phyloP scores from a whole-genome alignment of 176 grass and related monocot species.

The Hsuehochloa calcarea region DNA sequence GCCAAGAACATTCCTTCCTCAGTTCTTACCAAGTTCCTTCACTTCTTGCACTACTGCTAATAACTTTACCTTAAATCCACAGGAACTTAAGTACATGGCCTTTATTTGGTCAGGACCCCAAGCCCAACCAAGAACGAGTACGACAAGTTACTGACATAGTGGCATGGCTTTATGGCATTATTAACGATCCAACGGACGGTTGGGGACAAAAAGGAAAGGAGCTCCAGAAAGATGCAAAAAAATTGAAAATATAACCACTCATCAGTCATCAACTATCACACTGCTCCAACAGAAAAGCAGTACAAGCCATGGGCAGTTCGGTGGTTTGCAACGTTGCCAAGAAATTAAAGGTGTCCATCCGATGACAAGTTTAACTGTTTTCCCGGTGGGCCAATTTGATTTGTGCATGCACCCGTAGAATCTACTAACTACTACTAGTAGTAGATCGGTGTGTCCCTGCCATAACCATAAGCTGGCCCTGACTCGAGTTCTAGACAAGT shows the following conservation, averaged over 20 bases:
- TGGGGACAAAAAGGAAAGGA: conserved; percentile 6
- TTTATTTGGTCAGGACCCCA: conserved; percentile 29
- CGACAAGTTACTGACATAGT: background rate
- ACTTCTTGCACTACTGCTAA: background rate
- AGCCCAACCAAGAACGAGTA: conserved; percentile 7
- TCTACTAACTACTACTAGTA: background rate
- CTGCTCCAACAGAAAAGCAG: conserved; percentile 6
- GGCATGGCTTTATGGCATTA: conserved; percentile 13
- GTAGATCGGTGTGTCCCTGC: background rate
- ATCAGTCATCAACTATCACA: background rate
- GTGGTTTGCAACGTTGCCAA: background rate
- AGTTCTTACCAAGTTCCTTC: background rate
- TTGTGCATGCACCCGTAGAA: background rate
- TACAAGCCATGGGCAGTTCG: background rate
- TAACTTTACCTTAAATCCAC: background rate
- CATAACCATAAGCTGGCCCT: background rate
- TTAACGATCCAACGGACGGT: conserved; percentile 24
- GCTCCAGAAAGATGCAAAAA: conserved; percentile 20
- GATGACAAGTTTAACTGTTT: background rate
- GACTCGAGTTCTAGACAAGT: conserved; percentile 12
- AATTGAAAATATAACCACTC: background rate
- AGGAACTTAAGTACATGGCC: background rate
- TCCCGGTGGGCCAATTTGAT: background rate
- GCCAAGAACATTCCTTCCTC: conserved; percentile 7
- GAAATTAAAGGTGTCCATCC: background rate